These are phyloP conservation scores for Brasenia schreberi DNA, from an alignment of 164 flowering plant genomes.

Conservation along the genomic window DNA sequence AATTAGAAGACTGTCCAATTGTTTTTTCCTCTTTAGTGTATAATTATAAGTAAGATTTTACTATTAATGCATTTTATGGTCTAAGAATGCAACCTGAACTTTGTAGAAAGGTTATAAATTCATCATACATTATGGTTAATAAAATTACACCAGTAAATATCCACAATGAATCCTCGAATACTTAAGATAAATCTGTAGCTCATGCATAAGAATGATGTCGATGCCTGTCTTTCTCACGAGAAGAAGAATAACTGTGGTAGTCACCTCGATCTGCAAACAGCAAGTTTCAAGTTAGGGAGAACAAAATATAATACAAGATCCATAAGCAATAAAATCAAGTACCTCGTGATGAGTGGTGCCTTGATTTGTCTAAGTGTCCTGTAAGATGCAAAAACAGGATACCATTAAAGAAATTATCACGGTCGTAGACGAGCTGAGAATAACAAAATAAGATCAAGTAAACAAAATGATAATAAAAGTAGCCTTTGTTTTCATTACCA, in stretches of 20 bases:
- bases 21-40: too few species aligned
- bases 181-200: not conserved
- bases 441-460: not conserved
- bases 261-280: conserved; percentile 46
- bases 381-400: conserved; percentile 16
- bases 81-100: too few species aligned
- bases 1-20: too few species aligned
- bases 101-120: too few species aligned
- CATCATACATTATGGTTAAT: too few species aligned
- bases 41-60: too few species aligned
- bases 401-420: not conserved
- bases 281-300: not conserved
- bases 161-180: too few species aligned
- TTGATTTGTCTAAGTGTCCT: conserved; percentile 61
- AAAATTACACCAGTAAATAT: too few species aligned
- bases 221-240: conserved; percentile 73
- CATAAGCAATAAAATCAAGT: conserved; percentile 2
- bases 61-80: too few species aligned
- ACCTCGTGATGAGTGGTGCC: conserved; percentile 78
- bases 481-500: conserved; percentile 14
- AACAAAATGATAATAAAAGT: not conserved
- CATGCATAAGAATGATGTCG: conserved; percentile 39
- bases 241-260: conserved; percentile 46
- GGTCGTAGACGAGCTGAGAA: not conserved
- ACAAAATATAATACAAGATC: not conserved